These are phyloP conservation scores for Macrolepiota dolichaula DNA, from an alignment of 768 basidiomycete genomes.

Conservation along the genomic window DNA sequence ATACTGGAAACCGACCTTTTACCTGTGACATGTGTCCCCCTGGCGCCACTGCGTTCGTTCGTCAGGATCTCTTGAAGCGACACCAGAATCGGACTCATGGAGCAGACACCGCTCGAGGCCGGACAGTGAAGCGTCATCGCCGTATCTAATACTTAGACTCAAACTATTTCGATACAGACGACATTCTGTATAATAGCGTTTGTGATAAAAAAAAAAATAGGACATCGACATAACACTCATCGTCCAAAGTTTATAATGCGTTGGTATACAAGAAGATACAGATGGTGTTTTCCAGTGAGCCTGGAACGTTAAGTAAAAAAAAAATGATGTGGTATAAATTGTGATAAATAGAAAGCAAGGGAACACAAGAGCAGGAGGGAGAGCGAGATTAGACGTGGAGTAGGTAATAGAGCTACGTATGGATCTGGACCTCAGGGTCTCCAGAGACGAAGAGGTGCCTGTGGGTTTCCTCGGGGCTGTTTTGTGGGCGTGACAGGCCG, in stretches of 20 bases:
- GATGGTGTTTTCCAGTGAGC: neutral
- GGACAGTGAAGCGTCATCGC: conserved; percentile 24
- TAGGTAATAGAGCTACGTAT: neutral
- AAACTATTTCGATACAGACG: neutral
- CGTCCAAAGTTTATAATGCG: neutral
- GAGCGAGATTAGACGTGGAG: neutral
- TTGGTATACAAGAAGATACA: conserved; percentile 11
- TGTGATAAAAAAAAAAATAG: neutral
- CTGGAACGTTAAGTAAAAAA: neutral
- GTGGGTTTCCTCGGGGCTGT: conserved; percentile 27
- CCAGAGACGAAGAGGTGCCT: conserved; percentile 57
- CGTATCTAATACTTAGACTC: neutral
- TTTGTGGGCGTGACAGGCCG: conserved; percentile 70
- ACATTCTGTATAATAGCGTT: conserved; percentile 4
- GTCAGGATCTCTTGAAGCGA: conserved; percentile 66
- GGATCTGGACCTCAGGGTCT: conserved; percentile 45
- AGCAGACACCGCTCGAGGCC: conserved; percentile 23
- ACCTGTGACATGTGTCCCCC: conserved; percentile 51
- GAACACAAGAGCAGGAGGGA: neutral
- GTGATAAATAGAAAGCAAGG: neutral
- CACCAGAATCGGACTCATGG: conserved; percentile 60
- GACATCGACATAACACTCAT: neutral
- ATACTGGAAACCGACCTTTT: conserved; percentile 57
- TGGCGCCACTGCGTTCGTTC: conserved; percentile 51
- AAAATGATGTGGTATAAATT: neutral